phyloP scores from a whole-genome alignment of 805 yeast genomes.

The Suhomyces kilbournensis region DNA sequence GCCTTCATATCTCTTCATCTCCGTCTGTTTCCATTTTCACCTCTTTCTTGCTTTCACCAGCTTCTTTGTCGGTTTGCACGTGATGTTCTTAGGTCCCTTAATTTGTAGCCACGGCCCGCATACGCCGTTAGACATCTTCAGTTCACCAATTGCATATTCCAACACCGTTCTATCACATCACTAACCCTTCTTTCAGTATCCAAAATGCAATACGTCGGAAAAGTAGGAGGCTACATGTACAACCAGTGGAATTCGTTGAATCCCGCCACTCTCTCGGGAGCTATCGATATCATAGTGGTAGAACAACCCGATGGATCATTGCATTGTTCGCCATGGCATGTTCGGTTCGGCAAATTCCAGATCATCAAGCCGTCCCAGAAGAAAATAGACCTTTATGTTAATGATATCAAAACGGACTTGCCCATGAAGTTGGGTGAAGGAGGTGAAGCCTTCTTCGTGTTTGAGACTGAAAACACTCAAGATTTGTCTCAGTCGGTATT shows the following conservation, averaged over 20 bases:
- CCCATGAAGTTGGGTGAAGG: conserved; percentile 98
- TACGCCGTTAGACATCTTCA: neutral
- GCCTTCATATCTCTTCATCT: neutral
- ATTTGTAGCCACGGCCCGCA: neutral
- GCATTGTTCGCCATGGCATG: conserved; percentile 94
- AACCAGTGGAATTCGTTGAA: conserved; percentile 96
- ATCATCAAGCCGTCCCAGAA: conserved; percentile 91
- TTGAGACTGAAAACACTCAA: conserved; percentile 66
- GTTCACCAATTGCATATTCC: neutral
- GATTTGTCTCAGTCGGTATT: conserved; percentile 70
- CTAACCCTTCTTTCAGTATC: neutral
- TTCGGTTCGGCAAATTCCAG: conserved; percentile 92
- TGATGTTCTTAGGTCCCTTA: neutral
- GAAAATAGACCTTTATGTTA: conserved; percentile 84
- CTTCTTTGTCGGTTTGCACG: neutral
- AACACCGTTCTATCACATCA: conserved; percentile 9
- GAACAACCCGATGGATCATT: conserved; percentile 81
- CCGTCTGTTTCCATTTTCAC: no score
- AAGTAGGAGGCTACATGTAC: conserved; percentile 92
- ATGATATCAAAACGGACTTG: conserved; percentile 73
- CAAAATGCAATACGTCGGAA: conserved; percentile 90
- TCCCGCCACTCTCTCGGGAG: conserved; percentile 95
- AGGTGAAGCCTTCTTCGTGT: conserved; percentile 97
- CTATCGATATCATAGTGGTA: conserved; percentile 92
- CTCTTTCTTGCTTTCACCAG: neutral